Percentiles rank a stretch among this genome's conserved stretches.
These are phyloP conservation scores for Galeopsis tetrahit DNA, from an alignment of 257 asterid genomes.

Conservation along the genomic window DNA sequence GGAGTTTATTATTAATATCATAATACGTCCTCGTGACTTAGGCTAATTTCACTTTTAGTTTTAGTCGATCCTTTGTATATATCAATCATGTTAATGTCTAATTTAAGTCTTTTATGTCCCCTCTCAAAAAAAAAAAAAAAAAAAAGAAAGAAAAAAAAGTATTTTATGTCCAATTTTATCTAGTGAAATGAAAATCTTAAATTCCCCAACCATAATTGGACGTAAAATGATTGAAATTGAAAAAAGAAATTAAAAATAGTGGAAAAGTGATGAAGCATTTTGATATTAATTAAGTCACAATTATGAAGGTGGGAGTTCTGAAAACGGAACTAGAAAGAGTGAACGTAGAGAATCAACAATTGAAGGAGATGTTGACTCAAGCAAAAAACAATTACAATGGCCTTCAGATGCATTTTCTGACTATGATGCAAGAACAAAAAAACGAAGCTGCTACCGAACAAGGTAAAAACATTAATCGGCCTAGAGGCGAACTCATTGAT, in stretches of 20 bases:
- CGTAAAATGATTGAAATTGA: too few relatives aligned
- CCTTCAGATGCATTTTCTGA: constrained; percentile 61
- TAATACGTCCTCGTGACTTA: too few relatives aligned
- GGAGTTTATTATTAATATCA: too few relatives aligned
- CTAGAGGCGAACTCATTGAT: constrained; percentile 63
- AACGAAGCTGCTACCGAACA: constrained; percentile 6
- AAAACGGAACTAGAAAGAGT: constrained; percentile 60
- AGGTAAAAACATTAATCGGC: constrained; percentile 35
- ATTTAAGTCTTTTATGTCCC: neutral
- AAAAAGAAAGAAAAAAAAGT: too few relatives aligned
- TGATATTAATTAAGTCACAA: too few relatives aligned
- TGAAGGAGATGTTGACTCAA: constrained; percentile 59
- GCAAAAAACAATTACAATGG: constrained; percentile 50
- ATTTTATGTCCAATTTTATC: neutral
- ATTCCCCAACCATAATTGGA: too few relatives aligned
- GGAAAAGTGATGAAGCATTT: too few relatives aligned
- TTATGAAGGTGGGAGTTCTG: constrained; percentile 53
- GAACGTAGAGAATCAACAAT: constrained; percentile 57
- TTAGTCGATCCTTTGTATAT: too few relatives aligned
- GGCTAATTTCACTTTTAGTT: too few relatives aligned
- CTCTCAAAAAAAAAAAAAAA: too few relatives aligned
- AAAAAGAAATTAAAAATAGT: too few relatives aligned
- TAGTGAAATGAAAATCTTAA: neutral
- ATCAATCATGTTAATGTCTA: too few relatives aligned
- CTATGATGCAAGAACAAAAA: constrained; percentile 44